These are phyloP conservation scores for Pilaira anomala DNA, from an alignment of 192 early-diverging fungal genomes.

Conservation along the genomic window DNA sequence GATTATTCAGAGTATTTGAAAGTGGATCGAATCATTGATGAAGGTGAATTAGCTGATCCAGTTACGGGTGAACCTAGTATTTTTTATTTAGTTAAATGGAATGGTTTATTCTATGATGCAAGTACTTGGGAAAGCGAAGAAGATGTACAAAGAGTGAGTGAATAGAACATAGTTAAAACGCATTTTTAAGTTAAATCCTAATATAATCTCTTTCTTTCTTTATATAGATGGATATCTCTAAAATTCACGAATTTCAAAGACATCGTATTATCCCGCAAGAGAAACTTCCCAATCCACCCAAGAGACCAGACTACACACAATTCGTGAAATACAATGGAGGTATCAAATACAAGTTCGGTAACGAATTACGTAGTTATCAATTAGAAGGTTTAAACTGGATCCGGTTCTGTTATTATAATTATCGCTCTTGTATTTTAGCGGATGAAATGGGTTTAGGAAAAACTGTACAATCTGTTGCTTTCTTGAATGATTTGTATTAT, in stretches of 20 bases:
- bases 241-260: slow-evolving; percentile 68
- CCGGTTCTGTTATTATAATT: slow-evolving; percentile 73
- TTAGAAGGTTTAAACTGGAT: slow-evolving; percentile 86
- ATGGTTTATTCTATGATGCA: slow-evolving; percentile 63
- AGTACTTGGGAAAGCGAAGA: slow-evolving; percentile 70
- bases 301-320: slow-evolving; percentile 41
- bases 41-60: slow-evolving; percentile 63
- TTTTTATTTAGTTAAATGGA: slow-evolving; percentile 79
- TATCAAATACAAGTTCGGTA: slow-evolving; percentile 62
- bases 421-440: slow-evolving; percentile 82
- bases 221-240: slow-evolving; percentile 58
- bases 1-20: slow-evolving; percentile 66
- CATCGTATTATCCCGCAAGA: slow-evolving; percentile 53
- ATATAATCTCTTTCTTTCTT: background rate
- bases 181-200: no score
- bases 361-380: slow-evolving; percentile 71
- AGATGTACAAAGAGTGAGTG: slow-evolving; percentile 37
- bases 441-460: slow-evolving; percentile 93
- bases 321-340: slow-evolving; percentile 54
- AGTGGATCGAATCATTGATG: slow-evolving; percentile 82
- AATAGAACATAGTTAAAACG: no score
- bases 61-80: slow-evolving; percentile 50
- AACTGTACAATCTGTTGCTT: slow-evolving; percentile 53
- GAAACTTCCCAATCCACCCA: slow-evolving; percentile 44
- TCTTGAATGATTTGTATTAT: slow-evolving; percentile 67